Evolutionary conservation across 2,329 filamentous ascomycete species (phyloP), one percentile per base, ranked within the genome.

Genomic region (Neonectria sp.): DNA sequence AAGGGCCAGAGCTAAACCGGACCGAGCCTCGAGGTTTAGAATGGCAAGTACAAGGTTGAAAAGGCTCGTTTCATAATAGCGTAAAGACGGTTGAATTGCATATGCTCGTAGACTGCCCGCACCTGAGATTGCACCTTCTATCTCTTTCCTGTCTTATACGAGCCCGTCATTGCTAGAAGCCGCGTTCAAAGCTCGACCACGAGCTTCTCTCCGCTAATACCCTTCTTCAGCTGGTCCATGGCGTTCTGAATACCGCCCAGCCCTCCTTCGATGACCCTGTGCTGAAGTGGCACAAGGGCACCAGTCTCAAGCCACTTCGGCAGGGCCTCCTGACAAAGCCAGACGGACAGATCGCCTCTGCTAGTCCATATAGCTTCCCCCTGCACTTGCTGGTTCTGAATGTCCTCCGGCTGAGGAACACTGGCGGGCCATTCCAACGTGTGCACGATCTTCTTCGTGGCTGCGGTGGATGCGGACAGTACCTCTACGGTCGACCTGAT

Each of bases 191-290:
- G 7, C 21, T 57, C 55, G 29, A 57, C 55, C 6, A 57, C 31
- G 15, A 57, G 37, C 25, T 57, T 57, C 55, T 57, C 37, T n/a
- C 35, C 55, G 35, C 55, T 57, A 5, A 57, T 21, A 11, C 55
- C 55, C 12, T 57, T 57, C 55, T 57, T 57, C 4, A 57, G 24
- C 37, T 57, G 7, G 15, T 57, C 25, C 24, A 57, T 8, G 13
- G n/a, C 55, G 27, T 31, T n/a, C 37, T 57, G 55, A 17, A 57
- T n/a, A 6, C 55, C 55, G 9, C 25, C 12, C 21, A 57, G 24
- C 24, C 55, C 55, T 31, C 55, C 55, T 17, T 46, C 55, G 40
- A 57, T 57, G 11, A 46, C 37, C n/a, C 37, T 25, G 25, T 57
- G 21, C 17, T 9, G 5, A 7, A 11, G 7, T 12, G 55, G 55